Base-by-base conservation (phyloP, 805 yeast genomes). In the Zygosaccharomyces pseudorouxii region DNA sequence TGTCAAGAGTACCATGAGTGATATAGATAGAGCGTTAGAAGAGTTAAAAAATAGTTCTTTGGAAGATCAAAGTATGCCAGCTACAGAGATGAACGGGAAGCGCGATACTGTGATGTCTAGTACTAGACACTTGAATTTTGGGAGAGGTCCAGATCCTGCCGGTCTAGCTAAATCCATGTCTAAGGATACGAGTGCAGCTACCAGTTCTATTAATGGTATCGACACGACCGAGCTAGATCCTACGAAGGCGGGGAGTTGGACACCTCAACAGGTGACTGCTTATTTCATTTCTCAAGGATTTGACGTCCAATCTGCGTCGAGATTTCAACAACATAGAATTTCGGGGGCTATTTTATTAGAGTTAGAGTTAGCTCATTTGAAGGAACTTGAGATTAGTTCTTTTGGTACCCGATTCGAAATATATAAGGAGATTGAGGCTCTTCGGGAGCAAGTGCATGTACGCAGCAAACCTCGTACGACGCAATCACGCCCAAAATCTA, bases 361-460 rank as follows among this genome's bases (percentile, higher is more conserved):
- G 67, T 74, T 93, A 53, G 97, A 92, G 60, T 74, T 92, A 52
- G 77, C 88, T 1, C 86, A 86, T 59, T 75, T 93, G 59, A 93
- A 92, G 64, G 99, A 93, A 67, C 72, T 93, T 49, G 99, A 90
- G 48, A 92, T 93, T 45, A 76, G 80, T 42, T 86, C 96, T 3
- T 93, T 93, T 71, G 99, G 99, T 23, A 90, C 97, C 0, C 77
- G 99, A 54, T 93, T 89, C 68, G 97, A 90, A 65, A 80, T 93
- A 41, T 83, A 81, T 67, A 89, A 89, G 62, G 96, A 88, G 63
- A 92, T 93, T 58, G 95, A 88, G 64, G 78, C 81, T 31, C 70
- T 85, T 57, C 62, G 69, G 53, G 65, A 65, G 38, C 42, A 59
- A 18, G 44, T 48, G 11, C 43, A 20, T 10, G 5, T 16, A 22